Percentiles rank a stretch among this genome's conserved stretches.
phyloP scores from a whole-genome alignment of 768 basidiomycete genomes.

The Mycena belliarum region DNA sequence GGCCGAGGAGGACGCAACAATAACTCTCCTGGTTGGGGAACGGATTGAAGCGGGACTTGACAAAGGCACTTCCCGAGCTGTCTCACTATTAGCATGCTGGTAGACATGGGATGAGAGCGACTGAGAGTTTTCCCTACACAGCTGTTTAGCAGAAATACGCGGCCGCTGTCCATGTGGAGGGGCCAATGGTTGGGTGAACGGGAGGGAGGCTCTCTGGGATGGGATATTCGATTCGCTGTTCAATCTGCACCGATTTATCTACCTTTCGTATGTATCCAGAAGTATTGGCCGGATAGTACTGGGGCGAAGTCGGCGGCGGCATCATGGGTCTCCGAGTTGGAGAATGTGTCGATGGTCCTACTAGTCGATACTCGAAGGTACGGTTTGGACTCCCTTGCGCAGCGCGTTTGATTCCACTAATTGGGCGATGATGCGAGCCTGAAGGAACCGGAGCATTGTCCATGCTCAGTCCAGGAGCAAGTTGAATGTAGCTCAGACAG shows the following conservation, averaged over 20 bases:
- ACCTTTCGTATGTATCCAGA: constrained; percentile 1
- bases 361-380: background rate
- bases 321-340: background rate
- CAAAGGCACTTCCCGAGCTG: background rate
- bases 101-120: background rate
- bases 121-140: background rate
- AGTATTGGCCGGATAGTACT: background rate
- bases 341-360: background rate
- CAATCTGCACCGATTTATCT: background rate
- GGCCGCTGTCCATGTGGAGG: background rate
- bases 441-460: too few relatives aligned
- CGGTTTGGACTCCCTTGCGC: background rate
- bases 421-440: background rate
- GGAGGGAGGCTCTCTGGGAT: background rate
- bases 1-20: background rate
- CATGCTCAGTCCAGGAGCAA: too few relatives aligned
- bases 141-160: background rate
- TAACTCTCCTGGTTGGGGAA: background rate
- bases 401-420: constrained; percentile 5
- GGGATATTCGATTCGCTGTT: background rate
- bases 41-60: background rate
- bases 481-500: too few relatives aligned
- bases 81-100: background rate
- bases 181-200: constrained; percentile 2
- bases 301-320: background rate